A percentile compares a stretch with the other conserved stretches of the same genome.
These are phyloP conservation scores for Penicillium daleae DNA, from an alignment of 495 filamentous ascomycete species.

Conservation along the genomic window DNA sequence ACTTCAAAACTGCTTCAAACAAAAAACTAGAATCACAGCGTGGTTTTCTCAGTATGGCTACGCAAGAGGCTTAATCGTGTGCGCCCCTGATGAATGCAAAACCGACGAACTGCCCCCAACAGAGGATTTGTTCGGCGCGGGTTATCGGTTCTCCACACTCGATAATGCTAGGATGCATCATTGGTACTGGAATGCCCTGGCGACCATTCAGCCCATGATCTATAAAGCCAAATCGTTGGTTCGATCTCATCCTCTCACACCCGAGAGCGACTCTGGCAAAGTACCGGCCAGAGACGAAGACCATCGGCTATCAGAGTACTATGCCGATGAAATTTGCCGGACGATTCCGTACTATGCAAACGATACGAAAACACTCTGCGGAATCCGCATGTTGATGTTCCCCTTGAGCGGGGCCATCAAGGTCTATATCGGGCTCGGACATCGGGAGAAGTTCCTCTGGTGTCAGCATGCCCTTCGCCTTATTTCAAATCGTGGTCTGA, in stretches of 20 bases:
- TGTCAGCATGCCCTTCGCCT: background rate
- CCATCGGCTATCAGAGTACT: conserved; percentile 10
- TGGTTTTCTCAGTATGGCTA: conserved; percentile 12
- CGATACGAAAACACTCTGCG: conserved; percentile 9
- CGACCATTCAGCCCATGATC: conserved; percentile 14
- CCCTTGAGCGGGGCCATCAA: conserved; percentile 11
- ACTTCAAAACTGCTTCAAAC: background rate
- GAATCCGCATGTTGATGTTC: conserved; percentile 10
- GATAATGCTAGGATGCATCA: conserved; percentile 16
- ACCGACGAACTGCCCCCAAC: conserved; percentile 3
- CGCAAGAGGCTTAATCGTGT: background rate
- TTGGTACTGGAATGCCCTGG: conserved; percentile 12
- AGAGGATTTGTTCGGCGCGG: conserved; percentile 9
- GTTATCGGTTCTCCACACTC: conserved; percentile 13
- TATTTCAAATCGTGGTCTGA: background rate
- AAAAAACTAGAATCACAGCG: background rate
- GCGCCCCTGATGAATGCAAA: background rate
- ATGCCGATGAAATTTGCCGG: conserved; percentile 17
- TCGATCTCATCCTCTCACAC: background rate
- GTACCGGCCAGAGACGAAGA: conserved; percentile 5
- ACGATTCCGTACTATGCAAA: conserved; percentile 14
- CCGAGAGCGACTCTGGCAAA: background rate
- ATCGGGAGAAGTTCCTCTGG: conserved; percentile 8
- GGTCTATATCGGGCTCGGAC: conserved; percentile 15
- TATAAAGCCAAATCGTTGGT: conserved; percentile 4